Evolutionary conservation across 2,329 filamentous ascomycete genomes (phyloP).

Genomic region (Annulohypoxylon truncatum): DNA sequence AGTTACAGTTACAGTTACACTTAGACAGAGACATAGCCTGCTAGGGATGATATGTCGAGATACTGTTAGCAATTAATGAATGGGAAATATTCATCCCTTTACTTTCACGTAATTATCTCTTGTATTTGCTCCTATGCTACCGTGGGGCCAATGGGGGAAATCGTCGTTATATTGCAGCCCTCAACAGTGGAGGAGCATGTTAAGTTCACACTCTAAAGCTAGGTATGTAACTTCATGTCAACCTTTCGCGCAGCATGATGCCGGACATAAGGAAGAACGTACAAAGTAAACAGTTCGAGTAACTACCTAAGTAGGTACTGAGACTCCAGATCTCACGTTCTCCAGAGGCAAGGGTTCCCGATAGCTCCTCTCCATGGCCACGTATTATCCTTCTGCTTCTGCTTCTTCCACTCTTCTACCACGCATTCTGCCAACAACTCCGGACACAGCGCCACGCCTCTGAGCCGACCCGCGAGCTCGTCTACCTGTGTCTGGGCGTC

Average conservation of each 20-base stretch:
- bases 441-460: constrained; percentile 30
- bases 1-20: background rate
- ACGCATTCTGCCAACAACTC: constrained; percentile 22
- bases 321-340: too few species aligned
- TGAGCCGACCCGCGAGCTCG: constrained; percentile 20
- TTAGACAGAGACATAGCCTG: constrained; percentile 3
- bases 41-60: constrained; percentile 9
- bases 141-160: background rate
- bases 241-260: too few species aligned
- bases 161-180: background rate
- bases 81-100: background rate
- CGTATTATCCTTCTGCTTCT: background rate
- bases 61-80: constrained; percentile 28
- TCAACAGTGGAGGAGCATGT: background rate
- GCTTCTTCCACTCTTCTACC: background rate
- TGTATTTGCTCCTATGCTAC: background rate
- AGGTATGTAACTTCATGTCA: too few species aligned
- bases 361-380: too few species aligned
- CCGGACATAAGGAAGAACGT: too few species aligned
- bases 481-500: background rate
- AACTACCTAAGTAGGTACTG: too few species aligned
- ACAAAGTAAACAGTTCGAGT: too few species aligned
- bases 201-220: too few species aligned
- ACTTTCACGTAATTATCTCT: background rate
- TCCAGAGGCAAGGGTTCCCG: too few species aligned